These are phyloP conservation scores for Plenodomus lindquistii DNA, from an alignment of 2,329 filamentous ascomycete species.

Conservation along the genomic window DNA sequence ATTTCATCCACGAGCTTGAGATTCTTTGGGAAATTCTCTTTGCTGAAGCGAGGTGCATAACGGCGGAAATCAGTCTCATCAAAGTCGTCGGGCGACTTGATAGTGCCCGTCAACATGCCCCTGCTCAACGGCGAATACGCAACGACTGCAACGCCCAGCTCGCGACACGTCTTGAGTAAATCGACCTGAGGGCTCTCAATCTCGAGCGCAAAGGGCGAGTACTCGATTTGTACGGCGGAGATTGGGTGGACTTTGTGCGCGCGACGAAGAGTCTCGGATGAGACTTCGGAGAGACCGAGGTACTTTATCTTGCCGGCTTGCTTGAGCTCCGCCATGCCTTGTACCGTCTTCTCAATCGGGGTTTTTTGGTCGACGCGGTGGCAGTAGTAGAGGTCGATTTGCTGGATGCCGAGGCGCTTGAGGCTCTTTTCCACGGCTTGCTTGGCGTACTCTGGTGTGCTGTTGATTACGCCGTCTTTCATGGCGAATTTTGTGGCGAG, in stretches of 20 bases:
- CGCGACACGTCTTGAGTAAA: constrained; percentile 47
- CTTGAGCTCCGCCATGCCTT: constrained; percentile 59
- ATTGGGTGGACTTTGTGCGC: constrained; percentile 54
- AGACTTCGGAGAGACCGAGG: constrained; percentile 54
- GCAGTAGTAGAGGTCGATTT: constrained; percentile 52
- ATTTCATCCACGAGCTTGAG: constrained; percentile 39
- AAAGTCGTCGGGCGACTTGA: constrained; percentile 52
- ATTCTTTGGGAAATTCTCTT: constrained; percentile 47
- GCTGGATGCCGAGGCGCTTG: constrained; percentile 45
- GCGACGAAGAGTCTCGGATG: constrained; percentile 52
- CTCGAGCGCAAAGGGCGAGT: constrained; percentile 53
- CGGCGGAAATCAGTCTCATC: constrained; percentile 30
- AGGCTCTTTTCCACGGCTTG: constrained; percentile 47
- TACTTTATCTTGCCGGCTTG: constrained; percentile 57
- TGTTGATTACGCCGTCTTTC: constrained; percentile 39
- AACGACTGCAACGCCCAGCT: constrained; percentile 49
- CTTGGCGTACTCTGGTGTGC: constrained; percentile 47
- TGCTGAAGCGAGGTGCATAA: constrained; percentile 47
- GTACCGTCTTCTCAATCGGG: constrained; percentile 54
- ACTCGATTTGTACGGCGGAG: constrained; percentile 56
- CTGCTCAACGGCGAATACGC: constrained; percentile 46
- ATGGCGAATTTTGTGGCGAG: constrained; percentile 43
- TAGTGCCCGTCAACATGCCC: constrained; percentile 34
- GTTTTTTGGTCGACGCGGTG: constrained; percentile 51
- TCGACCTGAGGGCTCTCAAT: constrained; percentile 48